Conservation (phyloP, 805 yeast species). For the Scheffersomyces lignosus region DNA sequence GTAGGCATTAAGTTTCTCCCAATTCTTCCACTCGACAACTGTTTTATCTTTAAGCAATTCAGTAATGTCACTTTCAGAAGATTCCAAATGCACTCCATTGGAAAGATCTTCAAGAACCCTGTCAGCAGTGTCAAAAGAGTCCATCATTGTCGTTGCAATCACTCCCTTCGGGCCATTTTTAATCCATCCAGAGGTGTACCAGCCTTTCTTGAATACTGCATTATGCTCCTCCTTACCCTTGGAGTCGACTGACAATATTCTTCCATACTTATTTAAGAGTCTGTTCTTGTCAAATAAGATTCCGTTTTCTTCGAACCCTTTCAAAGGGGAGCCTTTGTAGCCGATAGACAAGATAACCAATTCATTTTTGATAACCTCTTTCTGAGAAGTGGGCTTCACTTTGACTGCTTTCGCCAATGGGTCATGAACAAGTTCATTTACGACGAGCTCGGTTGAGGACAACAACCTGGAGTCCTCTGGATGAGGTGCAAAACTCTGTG, state of each 20-base stretch:
- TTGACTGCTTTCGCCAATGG: slow-evolving; percentile 30
- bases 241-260: slow-evolving; percentile 20
- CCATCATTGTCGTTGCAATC: slow-evolving; percentile 87
- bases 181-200: slow-evolving; percentile 91
- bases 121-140: slow-evolving; percentile 74
- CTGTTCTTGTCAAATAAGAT: slow-evolving; percentile 30
- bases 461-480: slow-evolving; percentile 38
- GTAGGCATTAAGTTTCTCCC: slow-evolving; percentile 56
- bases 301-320: slow-evolving; percentile 50
- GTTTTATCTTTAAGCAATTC: slow-evolving; percentile 12
- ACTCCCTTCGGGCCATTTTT: slow-evolving; percentile 85
- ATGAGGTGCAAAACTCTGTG: slow-evolving; percentile 49
- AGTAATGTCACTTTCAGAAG: slow-evolving; percentile 12
- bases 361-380: slow-evolving; percentile 47
- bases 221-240: slow-evolving; percentile 13
- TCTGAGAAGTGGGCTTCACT: slow-evolving; percentile 37
- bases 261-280: slow-evolving; percentile 35
- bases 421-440: slow-evolving; percentile 46
- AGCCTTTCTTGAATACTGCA: slow-evolving; percentile 38
- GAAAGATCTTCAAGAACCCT: slow-evolving; percentile 56
- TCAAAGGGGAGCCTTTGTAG: slow-evolving; percentile 65
- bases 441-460: slow-evolving; percentile 47
- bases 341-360: slow-evolving; percentile 82
- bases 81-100: slow-evolving; percentile 22
- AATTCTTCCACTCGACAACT: slow-evolving; percentile 61